Conservation (phyloP, 2,329 filamentous ascomycete species). For the Dothideomycetes sp. region DNA sequence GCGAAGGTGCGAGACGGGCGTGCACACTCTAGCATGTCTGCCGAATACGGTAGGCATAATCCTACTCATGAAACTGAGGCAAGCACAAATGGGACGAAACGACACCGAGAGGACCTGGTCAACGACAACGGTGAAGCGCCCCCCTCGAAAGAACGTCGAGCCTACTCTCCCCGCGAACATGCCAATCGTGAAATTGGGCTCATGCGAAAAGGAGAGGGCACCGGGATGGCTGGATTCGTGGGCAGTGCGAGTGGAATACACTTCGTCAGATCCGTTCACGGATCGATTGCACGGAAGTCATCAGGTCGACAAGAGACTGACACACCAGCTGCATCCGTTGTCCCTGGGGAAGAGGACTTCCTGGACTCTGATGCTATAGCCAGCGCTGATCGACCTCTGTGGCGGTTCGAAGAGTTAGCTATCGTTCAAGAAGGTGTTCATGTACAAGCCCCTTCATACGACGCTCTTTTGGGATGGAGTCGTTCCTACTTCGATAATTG, state of each 20-base stretch:
- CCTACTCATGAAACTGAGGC: too few relatives aligned
- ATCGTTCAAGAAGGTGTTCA: too few relatives aligned
- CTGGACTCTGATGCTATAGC: conserved; percentile 22
- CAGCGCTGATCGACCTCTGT: conserved; percentile 14
- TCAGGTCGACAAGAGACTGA: too few relatives aligned
- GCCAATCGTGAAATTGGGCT: conserved; percentile 33
- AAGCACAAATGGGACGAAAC: too few relatives aligned
- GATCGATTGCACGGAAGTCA: conserved; percentile 36
- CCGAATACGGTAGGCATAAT: too few relatives aligned
- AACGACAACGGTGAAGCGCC: not conserved
- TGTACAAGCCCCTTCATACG: conserved; percentile 28
- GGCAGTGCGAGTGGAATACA: conserved; percentile 50
- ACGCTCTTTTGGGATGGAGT: conserved; percentile 40
- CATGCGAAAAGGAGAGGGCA: conserved; percentile 39
- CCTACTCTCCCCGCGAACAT: conserved; percentile 4
- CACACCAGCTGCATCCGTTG: conserved; percentile 30
- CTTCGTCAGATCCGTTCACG: conserved; percentile 46
- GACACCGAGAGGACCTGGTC: not conserved
- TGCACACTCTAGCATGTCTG: too few relatives aligned
- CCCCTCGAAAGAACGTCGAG: not conserved
- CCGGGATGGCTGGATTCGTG: conserved; percentile 42
- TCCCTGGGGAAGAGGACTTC: conserved; percentile 48
- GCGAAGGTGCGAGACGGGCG: too few relatives aligned
- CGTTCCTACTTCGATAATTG: conserved; percentile 46
- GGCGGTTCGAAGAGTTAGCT: conserved; percentile 26